Conservation (phyloP, 2,329 filamentous ascomycete species). For the Aspergillus udagawae region DNA sequence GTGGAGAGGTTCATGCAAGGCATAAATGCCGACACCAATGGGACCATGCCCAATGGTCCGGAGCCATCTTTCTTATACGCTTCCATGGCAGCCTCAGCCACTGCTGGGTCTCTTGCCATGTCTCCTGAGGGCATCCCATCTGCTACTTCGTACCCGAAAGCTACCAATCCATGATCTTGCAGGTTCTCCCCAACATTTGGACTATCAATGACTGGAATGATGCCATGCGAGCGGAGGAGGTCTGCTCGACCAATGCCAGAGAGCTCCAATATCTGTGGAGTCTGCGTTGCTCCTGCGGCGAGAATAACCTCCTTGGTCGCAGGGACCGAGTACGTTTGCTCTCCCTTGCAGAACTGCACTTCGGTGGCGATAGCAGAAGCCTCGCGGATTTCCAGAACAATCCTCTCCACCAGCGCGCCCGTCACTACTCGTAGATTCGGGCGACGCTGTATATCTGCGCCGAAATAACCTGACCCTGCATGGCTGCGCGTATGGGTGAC, state of each 20-base stretch:
- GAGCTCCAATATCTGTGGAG: conserved; percentile 56
- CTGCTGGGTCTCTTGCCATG: conserved; percentile 15
- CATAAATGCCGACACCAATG: conserved; percentile 19
- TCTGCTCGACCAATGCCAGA: conserved; percentile 55
- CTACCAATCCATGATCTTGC: conserved; percentile 43
- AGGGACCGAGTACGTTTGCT: conserved; percentile 20
- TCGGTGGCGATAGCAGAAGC: conserved; percentile 11
- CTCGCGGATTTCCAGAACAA: conserved; percentile 5
- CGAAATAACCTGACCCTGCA: conserved; percentile 13
- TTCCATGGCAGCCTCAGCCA: conserved; percentile 17
- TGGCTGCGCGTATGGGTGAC: conserved; percentile 13
- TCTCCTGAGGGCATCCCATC: conserved; percentile 23
- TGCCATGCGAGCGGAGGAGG: conserved; percentile 39
- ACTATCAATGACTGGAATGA: conserved; percentile 42
- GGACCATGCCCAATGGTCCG: conserved; percentile 22
- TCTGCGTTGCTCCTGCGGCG: conserved; percentile 55
- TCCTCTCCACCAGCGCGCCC: conserved; percentile 10
- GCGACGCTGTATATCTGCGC: conserved; percentile 2
- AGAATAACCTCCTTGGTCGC: conserved; percentile 53
- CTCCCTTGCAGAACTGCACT: conserved; percentile 17
- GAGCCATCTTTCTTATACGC: conserved; percentile 21
- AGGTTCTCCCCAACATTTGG: conserved; percentile 49
- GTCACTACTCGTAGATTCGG: conserved; percentile 16
- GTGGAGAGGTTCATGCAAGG: conserved; percentile 9
- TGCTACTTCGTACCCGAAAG: conserved; percentile 19